A percentile compares a stretch with the other conserved stretches of the same genome.
Evolutionary conservation across 2,329 filamentous ascomycete species (phyloP).

Genomic region (Colletotrichum eremochloae): DNA sequence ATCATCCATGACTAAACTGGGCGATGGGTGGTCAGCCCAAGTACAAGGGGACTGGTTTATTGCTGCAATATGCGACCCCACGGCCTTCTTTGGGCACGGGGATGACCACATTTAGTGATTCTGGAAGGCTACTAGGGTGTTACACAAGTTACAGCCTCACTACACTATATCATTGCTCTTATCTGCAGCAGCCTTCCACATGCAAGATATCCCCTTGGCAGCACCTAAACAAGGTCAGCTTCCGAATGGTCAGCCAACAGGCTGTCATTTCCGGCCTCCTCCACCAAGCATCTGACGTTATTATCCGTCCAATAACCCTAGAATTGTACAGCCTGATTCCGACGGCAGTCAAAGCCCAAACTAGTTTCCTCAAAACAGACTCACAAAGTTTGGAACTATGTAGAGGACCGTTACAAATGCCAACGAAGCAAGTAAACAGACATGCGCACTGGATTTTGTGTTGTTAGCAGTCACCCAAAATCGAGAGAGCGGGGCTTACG

Average conservation of each 20-base stretch:
- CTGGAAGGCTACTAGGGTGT: no score
- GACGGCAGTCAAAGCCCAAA: no score
- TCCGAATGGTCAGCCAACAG: not conserved
- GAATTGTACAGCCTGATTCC: not conserved
- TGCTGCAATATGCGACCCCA: not conserved
- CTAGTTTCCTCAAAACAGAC: no score
- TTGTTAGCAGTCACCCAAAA: not conserved
- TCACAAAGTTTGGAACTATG: no score
- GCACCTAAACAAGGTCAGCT: not conserved
- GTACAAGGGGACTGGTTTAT: not conserved
- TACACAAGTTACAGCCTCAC: no score
- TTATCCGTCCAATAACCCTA: not conserved
- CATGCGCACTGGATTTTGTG: not conserved
- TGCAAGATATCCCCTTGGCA: not conserved
- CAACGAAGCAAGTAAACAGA: no score
- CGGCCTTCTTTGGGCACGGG: not conserved
- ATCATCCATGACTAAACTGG: not conserved
- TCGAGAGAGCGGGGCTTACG: accelerated
- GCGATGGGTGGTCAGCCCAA: constrained; percentile 21
- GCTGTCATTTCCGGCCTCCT: no score
- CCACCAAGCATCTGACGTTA: no score
- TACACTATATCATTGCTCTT: not conserved
- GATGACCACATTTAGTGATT: not conserved
- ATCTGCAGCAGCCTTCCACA: not conserved
- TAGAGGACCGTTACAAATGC: no score